These are phyloP conservation scores for Mycena sp. DNA, from an alignment of 1,284 basidiomycete genomes.

Conservation along the genomic window DNA sequence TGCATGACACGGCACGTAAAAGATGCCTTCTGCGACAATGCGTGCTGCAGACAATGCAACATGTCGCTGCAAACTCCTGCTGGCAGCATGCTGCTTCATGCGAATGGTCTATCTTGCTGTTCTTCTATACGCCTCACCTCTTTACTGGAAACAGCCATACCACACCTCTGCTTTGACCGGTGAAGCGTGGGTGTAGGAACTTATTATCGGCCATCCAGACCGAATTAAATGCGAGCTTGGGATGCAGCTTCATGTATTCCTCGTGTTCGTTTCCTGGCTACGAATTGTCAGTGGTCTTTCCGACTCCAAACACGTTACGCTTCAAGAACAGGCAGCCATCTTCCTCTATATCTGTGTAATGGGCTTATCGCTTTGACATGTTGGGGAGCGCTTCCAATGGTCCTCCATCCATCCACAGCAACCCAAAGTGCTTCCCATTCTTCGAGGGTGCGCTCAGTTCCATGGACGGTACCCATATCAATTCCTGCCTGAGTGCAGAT, in stretches of 20 bases:
- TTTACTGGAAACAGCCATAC: constrained; percentile 41
- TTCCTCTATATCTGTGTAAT: constrained; percentile 42
- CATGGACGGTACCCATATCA: constrained; percentile 13
- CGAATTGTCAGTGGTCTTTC: constrained; percentile 10
- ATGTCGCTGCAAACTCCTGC: background rate
- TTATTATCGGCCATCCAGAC: constrained; percentile 37
- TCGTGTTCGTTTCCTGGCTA: constrained; percentile 1
- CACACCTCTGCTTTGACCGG: constrained; percentile 40
- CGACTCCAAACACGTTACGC: constrained; percentile 31
- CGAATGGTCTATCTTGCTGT: background rate
- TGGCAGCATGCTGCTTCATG: background rate
- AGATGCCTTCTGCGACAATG: too few species aligned
- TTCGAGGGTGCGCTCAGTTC: background rate
- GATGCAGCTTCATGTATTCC: constrained; percentile 34
- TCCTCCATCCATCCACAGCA: constrained; percentile 5
- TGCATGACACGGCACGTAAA: too few species aligned
- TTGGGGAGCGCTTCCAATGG: constrained; percentile 42
- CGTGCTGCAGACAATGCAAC: background rate
- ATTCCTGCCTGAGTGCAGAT: background rate
- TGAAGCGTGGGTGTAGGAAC: constrained; percentile 36
- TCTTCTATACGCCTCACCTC: constrained; percentile 20
- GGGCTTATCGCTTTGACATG: constrained; percentile 34
- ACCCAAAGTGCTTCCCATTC: background rate
- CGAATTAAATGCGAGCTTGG: constrained; percentile 38
- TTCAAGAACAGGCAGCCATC: constrained; percentile 41